Evolutionary conservation across 768 basidiomycete genomes (phyloP), one percentile per base, ranked within the genome.

Genomic region (Mycena galopus): DNA sequence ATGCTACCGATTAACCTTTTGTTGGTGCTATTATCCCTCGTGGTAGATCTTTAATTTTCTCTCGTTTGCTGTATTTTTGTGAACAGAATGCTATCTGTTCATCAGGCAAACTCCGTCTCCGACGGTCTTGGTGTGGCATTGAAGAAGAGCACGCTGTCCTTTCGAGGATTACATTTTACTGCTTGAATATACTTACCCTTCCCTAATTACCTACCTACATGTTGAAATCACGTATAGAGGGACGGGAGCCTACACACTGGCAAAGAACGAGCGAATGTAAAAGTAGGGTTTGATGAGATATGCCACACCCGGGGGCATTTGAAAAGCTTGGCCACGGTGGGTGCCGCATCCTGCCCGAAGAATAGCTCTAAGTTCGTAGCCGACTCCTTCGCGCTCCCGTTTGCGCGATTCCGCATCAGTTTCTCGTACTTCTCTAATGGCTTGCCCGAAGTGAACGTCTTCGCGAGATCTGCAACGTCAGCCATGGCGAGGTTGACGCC

Each of bases 401-500:
- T 70, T 8, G 69, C 69, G 25, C 69, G 69, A 17, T 70, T 58
- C 12, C 69, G 69, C 63, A 70, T 70, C 30, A 64, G 44, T 62
- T 51, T 70, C 62, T 64, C 69, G 55, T 70, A 70, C 47, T 58
- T 70, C 69, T 70, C 62, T 32, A 65, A 25, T 19, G 69, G 63
- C 23, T 59, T 44, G n/a, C 69, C 62, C 56, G 51, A 23, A 19
- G 33, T 29, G n/a, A 73, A 63, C 16, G 29, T 42, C 50, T 73
- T 64, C 9, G 67, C 72, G 11, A 73, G 68, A 33, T 70, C 69
- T n/a, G 64, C 50, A 8, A 76, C 81, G 55, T 81, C 81, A 10
- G 72, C 59, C 81, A 82, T 78, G 39, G 81, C 81, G 47, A 79
- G 79, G 65, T 85, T 84, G 61, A 79, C 83, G 11, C 84, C 83